Conservation (phyloP, 805 yeast genomes). For the Vanderwaltozyma tropicalis region DNA sequence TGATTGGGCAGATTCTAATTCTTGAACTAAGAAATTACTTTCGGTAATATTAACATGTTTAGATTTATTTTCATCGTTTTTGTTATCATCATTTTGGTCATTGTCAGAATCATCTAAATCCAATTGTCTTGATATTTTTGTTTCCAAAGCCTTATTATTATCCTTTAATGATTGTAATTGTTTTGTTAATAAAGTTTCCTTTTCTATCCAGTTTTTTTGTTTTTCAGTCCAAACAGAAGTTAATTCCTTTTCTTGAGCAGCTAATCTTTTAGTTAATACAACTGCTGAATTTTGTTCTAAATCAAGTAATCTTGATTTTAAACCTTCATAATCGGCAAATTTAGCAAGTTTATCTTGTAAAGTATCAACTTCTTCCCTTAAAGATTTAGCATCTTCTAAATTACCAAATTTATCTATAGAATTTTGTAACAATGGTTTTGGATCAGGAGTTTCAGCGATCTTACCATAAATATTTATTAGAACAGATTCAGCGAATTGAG, state of each 20-base stretch:
- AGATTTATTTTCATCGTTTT: slow-evolving; percentile 14
- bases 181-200: slow-evolving; percentile 41
- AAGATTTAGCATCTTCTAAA: slow-evolving; percentile 40
- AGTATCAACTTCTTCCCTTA: slow-evolving; percentile 41
- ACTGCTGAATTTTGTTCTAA: slow-evolving; percentile 53
- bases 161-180: slow-evolving; percentile 43
- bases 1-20: slow-evolving; percentile 59
- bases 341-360: slow-evolving; percentile 51
- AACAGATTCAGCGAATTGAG: slow-evolving; percentile 60
- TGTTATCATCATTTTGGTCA: slow-evolving; percentile 9
- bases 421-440: slow-evolving; percentile 65
- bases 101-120: slow-evolving; percentile 31
- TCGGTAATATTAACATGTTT: slow-evolving; percentile 28
- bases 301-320: slow-evolving; percentile 51
- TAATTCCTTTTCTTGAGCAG: slow-evolving; percentile 67
- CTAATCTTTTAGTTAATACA: slow-evolving; percentile 41
- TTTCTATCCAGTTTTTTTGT: slow-evolving; percentile 53
- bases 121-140: slow-evolving; percentile 52
- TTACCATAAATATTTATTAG: slow-evolving; percentile 67
- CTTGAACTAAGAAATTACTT: slow-evolving; percentile 60
- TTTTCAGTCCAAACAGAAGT: slow-evolving; percentile 61
- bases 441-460: slow-evolving; percentile 88
- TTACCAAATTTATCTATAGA: slow-evolving; percentile 54
- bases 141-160: slow-evolving; percentile 53
- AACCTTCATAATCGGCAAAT: slow-evolving; percentile 68